Evolutionary conservation across 371 early-diverging fungal genomes (phyloP), one percentile per base, ranked within the genome.

Genomic region (Rhizopus microsporus): DNA sequence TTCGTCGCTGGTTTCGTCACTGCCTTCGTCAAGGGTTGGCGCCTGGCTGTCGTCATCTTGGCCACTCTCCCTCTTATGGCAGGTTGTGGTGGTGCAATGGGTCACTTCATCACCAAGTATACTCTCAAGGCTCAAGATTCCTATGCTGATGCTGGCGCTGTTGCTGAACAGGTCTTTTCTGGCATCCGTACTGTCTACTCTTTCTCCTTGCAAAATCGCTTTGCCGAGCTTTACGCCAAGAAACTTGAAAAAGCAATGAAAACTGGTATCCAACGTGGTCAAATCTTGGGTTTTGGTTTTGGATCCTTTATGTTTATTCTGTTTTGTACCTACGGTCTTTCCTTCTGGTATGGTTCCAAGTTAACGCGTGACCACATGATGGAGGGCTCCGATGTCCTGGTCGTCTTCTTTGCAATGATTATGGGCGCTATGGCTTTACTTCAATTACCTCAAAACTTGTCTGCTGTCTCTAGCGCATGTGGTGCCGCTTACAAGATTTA

Each of bases 181-280:
- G 82, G 87, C 30, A 91, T 97, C 51, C 87, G 95, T 47, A 97
- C 97, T 3, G 91, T 95, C 29, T 85, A 83, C 42, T 81, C 95
- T 2, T 95, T 95, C 72, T 88, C 87, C 54, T 85, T 85, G 15
- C 90, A 94, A 72, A 64, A 78, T 17, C 85, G 90, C 12, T 86
- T 91, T 60, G 62, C 82, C 8, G 56, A 63, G 7, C 72, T 85
- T 32, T 98, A 92, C 72, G 69, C 72, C 32, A 50, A 44, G 3
- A 70, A 84, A 56, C 64, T 89, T 3, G 69, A 65, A 8, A 68
- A 75, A 33, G 91, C 90, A 3, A 77, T 69, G 43, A 62, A 60
- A n/a, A 63, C 78, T n/a, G 90, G 88, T 17, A 63, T 81, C 37
- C 80, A 75, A 57, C 83, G 83, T 48, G 81, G 76, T 52, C 52